These are phyloP conservation scores for Neofusicoccum umdonicola DNA, from an alignment of 2,329 filamentous ascomycete genomes.

Conservation along the genomic window DNA sequence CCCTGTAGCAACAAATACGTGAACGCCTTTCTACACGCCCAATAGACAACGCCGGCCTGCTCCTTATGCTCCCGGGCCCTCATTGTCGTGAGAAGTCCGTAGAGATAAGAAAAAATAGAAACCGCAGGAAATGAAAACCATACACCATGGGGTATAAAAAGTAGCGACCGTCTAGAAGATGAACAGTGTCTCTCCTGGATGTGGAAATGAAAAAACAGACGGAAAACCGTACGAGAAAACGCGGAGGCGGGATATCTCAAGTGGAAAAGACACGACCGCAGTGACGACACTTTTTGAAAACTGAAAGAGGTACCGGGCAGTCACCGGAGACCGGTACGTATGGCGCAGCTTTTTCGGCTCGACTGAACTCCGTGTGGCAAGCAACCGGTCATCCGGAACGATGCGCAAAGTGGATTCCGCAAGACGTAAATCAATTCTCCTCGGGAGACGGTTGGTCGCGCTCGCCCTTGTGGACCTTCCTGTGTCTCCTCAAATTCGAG, in stretches of 20 bases:
- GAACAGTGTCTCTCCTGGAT: conserved; percentile 16
- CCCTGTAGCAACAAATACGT: background rate
- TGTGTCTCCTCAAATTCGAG: conserved; percentile 88
- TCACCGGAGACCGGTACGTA: background rate
- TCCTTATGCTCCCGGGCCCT: conserved; percentile 6
- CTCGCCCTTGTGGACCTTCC: conserved; percentile 90
- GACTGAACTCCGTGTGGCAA: conserved; percentile 3
- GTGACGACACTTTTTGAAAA: conserved; percentile 11
- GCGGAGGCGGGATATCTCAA: conserved; percentile 19
- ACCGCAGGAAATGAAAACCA: conserved; percentile 9
- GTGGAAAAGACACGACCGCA: conserved; percentile 14
- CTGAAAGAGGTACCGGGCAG: background rate
- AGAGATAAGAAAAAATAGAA: background rate
- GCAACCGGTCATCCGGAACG: background rate
- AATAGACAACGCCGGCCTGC: conserved; percentile 10
- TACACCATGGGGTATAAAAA: conserved; percentile 20
- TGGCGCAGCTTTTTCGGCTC: conserved; percentile 2
- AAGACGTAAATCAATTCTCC: conserved; percentile 27
- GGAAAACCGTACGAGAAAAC: conserved; percentile 1
- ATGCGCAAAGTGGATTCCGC: background rate
- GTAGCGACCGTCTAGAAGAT: conserved; percentile 23
- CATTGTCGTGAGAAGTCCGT: conserved; percentile 3
- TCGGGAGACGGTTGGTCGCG: conserved; percentile 49
- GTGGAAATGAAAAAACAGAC: background rate
- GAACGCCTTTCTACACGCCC: conserved; percentile 13